These are phyloP conservation scores for Suillus sp. DNA, from an alignment of 768 basidiomycete species.

Conservation along the genomic window DNA sequence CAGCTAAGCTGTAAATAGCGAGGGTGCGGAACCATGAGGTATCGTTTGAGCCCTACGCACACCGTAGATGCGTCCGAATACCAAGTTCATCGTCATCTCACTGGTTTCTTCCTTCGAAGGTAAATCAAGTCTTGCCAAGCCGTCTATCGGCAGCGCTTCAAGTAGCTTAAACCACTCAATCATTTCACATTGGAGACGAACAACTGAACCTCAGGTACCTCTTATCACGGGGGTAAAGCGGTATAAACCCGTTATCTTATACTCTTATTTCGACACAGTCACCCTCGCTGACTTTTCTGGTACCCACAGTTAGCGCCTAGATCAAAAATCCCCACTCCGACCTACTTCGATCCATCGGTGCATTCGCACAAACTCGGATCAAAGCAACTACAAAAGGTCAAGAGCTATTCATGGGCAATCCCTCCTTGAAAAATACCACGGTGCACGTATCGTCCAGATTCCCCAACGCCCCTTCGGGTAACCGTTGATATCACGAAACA, in stretches of 20 bases:
- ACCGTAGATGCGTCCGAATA: background rate
- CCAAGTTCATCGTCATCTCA: background rate
- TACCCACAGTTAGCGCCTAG: background rate
- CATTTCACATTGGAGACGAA: background rate
- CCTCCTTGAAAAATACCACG: conserved; percentile 41
- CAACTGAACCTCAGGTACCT: background rate
- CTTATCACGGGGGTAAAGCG: background rate
- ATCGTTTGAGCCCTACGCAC: background rate
- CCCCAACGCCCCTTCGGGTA: conserved; percentile 43
- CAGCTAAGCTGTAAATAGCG: background rate
- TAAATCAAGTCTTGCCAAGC: background rate
- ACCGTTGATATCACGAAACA: conserved; percentile 19
- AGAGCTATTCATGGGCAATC: conserved; percentile 21
- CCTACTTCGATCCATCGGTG: background rate
- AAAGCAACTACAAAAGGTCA: background rate
- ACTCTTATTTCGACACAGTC: background rate
- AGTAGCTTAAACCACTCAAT: background rate
- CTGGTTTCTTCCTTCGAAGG: background rate
- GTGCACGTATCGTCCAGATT: conserved; percentile 45
- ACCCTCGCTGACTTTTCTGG: background rate
- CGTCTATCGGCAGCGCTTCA: background rate
- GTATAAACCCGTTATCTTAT: background rate
- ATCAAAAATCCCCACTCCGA: background rate
- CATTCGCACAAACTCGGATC: background rate
- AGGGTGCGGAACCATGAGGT: background rate